Evolutionary conservation across 2,329 filamentous ascomycete species (phyloP).

Genomic region (Paecilomyces variotii): DNA sequence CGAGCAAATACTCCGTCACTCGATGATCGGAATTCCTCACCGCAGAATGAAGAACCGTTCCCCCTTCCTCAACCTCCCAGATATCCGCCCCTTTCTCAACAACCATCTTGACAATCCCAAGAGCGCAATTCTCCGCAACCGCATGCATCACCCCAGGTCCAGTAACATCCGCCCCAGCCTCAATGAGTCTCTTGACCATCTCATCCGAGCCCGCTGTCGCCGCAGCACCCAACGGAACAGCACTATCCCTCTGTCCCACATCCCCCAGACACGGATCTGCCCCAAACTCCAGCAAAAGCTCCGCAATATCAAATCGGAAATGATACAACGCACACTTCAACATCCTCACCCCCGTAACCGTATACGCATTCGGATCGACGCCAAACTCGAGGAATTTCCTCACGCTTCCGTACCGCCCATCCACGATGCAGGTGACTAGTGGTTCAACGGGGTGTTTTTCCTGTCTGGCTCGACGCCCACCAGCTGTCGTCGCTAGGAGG

Average conservation of each 20-base stretch:
- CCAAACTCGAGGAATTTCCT: neutral
- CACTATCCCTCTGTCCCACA: neutral
- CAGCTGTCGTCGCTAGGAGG: too few relatives aligned
- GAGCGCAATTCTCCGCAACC: neutral
- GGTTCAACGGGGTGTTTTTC: neutral
- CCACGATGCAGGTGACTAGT: neutral
- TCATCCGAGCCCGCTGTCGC: neutral
- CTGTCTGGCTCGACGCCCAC: too few relatives aligned
- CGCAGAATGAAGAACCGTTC: neutral
- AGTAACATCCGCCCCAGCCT: neutral
- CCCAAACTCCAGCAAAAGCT: constrained; percentile 4
- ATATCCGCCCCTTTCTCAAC: constrained; percentile 1
- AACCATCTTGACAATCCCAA: neutral
- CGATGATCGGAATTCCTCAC: neutral
- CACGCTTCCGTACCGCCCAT: neutral
- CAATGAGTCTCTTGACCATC: neutral
- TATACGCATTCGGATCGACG: constrained; percentile 6
- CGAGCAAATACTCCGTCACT: neutral
- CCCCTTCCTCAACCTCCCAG: neutral
- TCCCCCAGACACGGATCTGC: constrained; percentile 2
- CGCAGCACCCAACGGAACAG: neutral
- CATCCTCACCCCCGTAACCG: constrained; percentile 1
- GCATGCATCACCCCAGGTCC: neutral
- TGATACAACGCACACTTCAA: constrained; percentile 1
- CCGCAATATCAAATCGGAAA: neutral